Evolutionary conservation across 257 asterid species (phyloP).

Genomic region (Agastache rugosa): DNA sequence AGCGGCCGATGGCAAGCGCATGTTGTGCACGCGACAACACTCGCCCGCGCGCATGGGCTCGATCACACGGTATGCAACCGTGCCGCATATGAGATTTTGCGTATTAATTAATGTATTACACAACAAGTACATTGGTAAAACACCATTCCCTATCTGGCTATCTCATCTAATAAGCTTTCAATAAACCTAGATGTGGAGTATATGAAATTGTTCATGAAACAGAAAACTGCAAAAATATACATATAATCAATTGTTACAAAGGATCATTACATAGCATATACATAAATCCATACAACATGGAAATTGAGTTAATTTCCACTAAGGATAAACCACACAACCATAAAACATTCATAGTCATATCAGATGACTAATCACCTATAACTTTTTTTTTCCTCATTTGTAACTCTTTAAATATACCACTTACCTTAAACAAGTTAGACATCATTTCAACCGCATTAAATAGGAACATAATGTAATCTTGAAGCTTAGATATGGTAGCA

Average conservation of each 20-base stretch:
- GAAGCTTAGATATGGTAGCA: neutral
- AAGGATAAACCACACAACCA: conserved; percentile 6
- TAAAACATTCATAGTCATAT: neutral
- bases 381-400: neutral
- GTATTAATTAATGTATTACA: no score
- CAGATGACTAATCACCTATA: neutral
- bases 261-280: neutral
- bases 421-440: conserved; percentile 4
- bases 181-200: no score
- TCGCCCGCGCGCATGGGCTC: no score
- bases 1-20: no score
- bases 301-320: conserved; percentile 28
- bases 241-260: conserved; percentile 6
- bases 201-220: no score
- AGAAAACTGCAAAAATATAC: neutral
- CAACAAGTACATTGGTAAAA: no score
- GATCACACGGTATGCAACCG: no score
- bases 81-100: no score
- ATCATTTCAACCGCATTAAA: neutral
- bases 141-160: no score
- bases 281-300: neutral
- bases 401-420: neutral
- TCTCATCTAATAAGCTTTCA: no score
- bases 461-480: neutral
- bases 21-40: no score